A percentile compares a stretch with the other conserved stretches of the same genome.
Evolutionary conservation across 2,329 filamentous ascomycete genomes (phyloP).

Genomic region (Harringtonia aguacate): DNA sequence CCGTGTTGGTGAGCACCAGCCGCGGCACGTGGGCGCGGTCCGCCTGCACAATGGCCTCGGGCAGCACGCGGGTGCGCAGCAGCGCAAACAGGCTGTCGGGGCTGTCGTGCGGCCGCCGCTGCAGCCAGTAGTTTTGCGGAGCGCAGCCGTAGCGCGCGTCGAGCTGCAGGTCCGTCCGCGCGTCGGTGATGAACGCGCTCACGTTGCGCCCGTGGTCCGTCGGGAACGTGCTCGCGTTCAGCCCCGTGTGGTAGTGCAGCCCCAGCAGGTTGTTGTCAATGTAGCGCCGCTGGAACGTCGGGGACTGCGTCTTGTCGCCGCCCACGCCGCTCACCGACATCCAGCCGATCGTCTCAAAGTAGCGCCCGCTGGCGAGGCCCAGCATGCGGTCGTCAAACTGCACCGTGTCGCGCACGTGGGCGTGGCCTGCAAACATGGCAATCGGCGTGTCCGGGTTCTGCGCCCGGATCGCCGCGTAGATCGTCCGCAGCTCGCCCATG

Average conservation of each 20-base stretch:
- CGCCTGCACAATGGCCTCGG: conserved; percentile 49
- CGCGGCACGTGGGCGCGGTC: conserved; percentile 40
- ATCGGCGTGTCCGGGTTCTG: conserved; percentile 75
- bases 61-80: conserved; percentile 67
- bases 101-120: conserved; percentile 61
- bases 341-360: conserved; percentile 93
- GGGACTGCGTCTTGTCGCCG: too few species aligned
- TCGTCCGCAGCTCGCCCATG: conserved; percentile 65
- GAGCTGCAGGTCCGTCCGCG: conserved; percentile 59
- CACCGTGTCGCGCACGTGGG: conserved; percentile 76
- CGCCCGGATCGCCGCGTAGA: conserved; percentile 69
- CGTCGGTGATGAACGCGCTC: conserved; percentile 56
- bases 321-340: conserved; percentile 55
- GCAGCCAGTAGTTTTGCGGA: conserved; percentile 73
- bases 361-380: conserved; percentile 77
- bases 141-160: conserved; percentile 75
- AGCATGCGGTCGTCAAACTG: conserved; percentile 69
- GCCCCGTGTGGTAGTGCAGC: conserved; percentile 67
- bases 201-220: conserved; percentile 67
- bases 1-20: conserved; percentile 76
- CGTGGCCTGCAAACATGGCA: conserved; percentile 84
- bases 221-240: conserved; percentile 61
- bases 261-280: conserved; percentile 91
- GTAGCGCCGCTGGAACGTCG: conserved; percentile 65
- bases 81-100: conserved; percentile 70